phyloP scores from a whole-genome alignment of 768 basidiomycete genomes.

The Psilocybe cubensis region DNA sequence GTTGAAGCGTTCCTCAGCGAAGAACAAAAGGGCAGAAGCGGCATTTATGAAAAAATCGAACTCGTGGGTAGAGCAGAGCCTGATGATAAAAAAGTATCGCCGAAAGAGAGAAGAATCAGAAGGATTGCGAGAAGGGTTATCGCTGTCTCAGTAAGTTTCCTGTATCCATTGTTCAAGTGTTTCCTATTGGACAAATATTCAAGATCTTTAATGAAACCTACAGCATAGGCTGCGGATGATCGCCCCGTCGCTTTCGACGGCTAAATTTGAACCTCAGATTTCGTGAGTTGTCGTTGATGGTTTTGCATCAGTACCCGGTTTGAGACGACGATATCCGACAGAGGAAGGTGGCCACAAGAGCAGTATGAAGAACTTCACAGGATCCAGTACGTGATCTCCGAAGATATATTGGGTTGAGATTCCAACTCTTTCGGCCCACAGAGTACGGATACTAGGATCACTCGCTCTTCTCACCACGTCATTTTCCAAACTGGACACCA shows the following conservation, averaged over 20 bases:
- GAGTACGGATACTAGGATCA: slow-evolving; percentile 33
- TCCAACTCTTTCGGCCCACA: slow-evolving; percentile 5
- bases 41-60: slow-evolving; percentile 31
- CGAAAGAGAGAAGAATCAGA: slow-evolving; percentile 42
- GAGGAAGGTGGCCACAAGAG: slow-evolving; percentile 45
- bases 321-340: slow-evolving; percentile 14
- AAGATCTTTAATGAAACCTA: not conserved
- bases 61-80: slow-evolving; percentile 13
- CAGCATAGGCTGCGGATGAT: slow-evolving; percentile 42
- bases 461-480: slow-evolving; percentile 41
- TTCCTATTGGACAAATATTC: not conserved
- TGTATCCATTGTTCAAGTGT: not conserved
- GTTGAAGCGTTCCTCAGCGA: slow-evolving; percentile 49
- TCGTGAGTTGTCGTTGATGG: slow-evolving; percentile 31
- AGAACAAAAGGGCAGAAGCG: slow-evolving; percentile 37
- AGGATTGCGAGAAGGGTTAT: slow-evolving; percentile 38
- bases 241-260: slow-evolving; percentile 39
- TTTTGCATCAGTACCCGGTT: not conserved
- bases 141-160: slow-evolving; percentile 34
- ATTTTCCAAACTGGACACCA: slow-evolving; percentile 42
- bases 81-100: slow-evolving; percentile 28
- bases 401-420: not conserved
- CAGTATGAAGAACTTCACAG: slow-evolving; percentile 37
- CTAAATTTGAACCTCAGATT: slow-evolving; percentile 44
- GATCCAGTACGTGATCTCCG: slow-evolving; percentile 31